Conservation (phyloP, 2,329 filamentous ascomycete genomes). For the Sarocladiaceae sp. region DNA sequence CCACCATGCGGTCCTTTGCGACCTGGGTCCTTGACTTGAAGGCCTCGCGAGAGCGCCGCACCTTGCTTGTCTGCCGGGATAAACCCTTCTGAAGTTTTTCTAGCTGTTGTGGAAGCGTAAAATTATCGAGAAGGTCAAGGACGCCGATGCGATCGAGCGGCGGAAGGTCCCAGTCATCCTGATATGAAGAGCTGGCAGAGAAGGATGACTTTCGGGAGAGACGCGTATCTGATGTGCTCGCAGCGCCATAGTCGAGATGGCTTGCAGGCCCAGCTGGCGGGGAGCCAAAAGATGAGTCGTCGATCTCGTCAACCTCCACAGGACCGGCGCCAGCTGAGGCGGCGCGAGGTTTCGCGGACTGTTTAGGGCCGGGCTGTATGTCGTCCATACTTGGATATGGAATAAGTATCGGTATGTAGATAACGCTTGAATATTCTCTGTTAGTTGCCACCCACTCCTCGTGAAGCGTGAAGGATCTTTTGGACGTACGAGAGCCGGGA, state of each 20-base stretch:
- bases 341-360: background rate
- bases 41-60: slow-evolving; percentile 76
- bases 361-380: background rate
- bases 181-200: slow-evolving; percentile 79
- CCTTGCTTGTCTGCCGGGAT: slow-evolving; percentile 77
- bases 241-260: slow-evolving; percentile 25
- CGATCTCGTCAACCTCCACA: background rate
- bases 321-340: background rate
- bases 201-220: slow-evolving; percentile 77
- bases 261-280: slow-evolving; percentile 40
- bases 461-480: too few relatives aligned
- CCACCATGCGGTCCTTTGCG: slow-evolving; percentile 85
- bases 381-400: background rate
- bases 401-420: background rate
- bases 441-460: background rate
- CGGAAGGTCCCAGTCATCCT: slow-evolving; percentile 82
- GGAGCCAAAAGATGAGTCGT: slow-evolving; percentile 19
- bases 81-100: slow-evolving; percentile 86
- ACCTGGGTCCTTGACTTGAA: slow-evolving; percentile 70
- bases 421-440: background rate
- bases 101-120: slow-evolving; percentile 83
- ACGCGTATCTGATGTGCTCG: slow-evolving; percentile 28
- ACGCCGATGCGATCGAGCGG: slow-evolving; percentile 86
- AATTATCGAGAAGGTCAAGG: slow-evolving; percentile 91
- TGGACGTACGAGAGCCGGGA: too few relatives aligned